phyloP scores from a whole-genome alignment of 768 basidiomycete genomes.

The Trametes gibbosa region DNA sequence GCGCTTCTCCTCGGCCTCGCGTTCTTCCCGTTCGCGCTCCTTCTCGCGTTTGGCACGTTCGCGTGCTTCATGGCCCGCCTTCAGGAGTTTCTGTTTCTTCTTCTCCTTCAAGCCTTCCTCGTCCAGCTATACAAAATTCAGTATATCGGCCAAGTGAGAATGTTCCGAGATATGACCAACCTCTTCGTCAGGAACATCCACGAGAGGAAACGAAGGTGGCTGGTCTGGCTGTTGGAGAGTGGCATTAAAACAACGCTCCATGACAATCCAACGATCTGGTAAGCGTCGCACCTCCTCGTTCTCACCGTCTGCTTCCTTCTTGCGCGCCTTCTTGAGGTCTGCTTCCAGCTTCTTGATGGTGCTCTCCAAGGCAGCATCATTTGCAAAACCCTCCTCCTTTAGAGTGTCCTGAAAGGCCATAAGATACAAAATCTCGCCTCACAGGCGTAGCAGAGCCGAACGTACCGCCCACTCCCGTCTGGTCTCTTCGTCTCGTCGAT shows the following conservation, averaged over 20 bases:
- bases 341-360: slow-evolving; percentile 83
- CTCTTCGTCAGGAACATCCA: slow-evolving; percentile 90
- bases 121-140: slow-evolving; percentile 53
- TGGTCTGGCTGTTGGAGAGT: slow-evolving; percentile 53
- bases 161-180: slow-evolving; percentile 39
- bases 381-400: slow-evolving; percentile 68
- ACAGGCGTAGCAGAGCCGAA: background rate
- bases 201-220: slow-evolving; percentile 77
- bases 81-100: slow-evolving; percentile 86
- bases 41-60: slow-evolving; percentile 83
- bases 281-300: slow-evolving; percentile 44
- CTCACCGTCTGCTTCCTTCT: slow-evolving; percentile 76
- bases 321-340: slow-evolving; percentile 71
- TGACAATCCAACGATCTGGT: background rate
- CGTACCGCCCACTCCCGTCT: slow-evolving; percentile 77
- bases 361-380: slow-evolving; percentile 76
- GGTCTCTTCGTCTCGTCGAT: slow-evolving; percentile 53
- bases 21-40: slow-evolving; percentile 75
- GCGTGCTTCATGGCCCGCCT: slow-evolving; percentile 91
- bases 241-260: too few species aligned
- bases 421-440: background rate
- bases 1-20: slow-evolving; percentile 51
- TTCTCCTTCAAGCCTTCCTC: slow-evolving; percentile 95
- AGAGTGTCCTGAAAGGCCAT: slow-evolving; percentile 48
- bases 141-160: background rate